These are phyloP conservation scores for Chrysosporium queenslandicum DNA, from an alignment of 2,329 filamentous ascomycete genomes.

Conservation along the genomic window DNA sequence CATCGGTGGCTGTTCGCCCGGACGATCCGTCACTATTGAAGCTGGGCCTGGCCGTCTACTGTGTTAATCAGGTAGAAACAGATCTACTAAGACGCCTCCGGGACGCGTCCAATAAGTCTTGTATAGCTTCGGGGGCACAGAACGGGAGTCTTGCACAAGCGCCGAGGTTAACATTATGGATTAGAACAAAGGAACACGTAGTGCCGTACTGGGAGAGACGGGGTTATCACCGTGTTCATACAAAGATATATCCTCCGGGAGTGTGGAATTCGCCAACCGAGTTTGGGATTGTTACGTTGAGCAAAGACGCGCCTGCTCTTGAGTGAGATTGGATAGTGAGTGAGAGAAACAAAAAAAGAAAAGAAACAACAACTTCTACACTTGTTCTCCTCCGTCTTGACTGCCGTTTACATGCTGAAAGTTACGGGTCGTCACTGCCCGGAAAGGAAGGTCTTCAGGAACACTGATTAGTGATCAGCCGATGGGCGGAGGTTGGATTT, in stretches of 20 bases:
- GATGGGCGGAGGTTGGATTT: no score
- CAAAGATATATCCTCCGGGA: constrained; percentile 8
- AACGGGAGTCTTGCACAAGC: not conserved
- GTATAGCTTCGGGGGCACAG: not conserved
- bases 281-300: constrained; percentile 12
- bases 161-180: constrained; percentile 12
- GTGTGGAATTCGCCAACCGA: constrained; percentile 9
- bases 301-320: not conserved
- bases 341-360: not conserved
- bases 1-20: constrained; percentile 7
- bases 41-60: constrained; percentile 10
- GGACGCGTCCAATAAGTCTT: not conserved
- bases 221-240: constrained; percentile 9
- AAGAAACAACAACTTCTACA: no score
- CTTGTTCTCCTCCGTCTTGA: no score
- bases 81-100: constrained; percentile 12
- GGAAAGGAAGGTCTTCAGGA: no score
- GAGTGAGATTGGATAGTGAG: not conserved
- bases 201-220: constrained; percentile 15
- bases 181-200: constrained; percentile 6
- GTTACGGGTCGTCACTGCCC: no score
- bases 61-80: constrained; percentile 7
- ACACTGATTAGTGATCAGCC: no score
- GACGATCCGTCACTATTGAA: constrained; percentile 11
- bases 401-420: no score